Evolutionary conservation across 805 yeast species (phyloP).

Genomic region (Kodamaea kaohsiungensis): DNA sequence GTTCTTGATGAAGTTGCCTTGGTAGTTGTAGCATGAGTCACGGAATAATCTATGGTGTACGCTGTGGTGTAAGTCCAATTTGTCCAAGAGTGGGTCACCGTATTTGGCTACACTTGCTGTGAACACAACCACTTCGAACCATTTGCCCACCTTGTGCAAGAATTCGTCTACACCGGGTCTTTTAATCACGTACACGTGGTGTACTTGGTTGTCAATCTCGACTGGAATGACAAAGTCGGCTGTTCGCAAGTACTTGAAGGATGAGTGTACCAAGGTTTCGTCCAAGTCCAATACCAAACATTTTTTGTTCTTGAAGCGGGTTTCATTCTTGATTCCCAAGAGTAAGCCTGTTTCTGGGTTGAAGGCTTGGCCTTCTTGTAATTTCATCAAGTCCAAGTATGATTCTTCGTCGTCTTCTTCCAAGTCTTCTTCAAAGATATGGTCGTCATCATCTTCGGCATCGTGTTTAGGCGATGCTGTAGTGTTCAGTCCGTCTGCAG

Average conservation of each 20-base stretch:
- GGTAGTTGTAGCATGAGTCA: slow-evolving; percentile 90
- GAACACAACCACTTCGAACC: slow-evolving; percentile 94
- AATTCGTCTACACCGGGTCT: slow-evolving; percentile 98
- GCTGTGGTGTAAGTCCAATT: slow-evolving; percentile 70
- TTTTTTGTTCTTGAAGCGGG: slow-evolving; percentile 61
- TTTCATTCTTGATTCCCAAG: slow-evolving; percentile 53
- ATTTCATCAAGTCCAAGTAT: slow-evolving; percentile 57
- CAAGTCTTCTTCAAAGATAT: slow-evolving; percentile 25
- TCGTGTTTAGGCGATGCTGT: slow-evolving; percentile 14
- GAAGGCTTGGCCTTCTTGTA: slow-evolving; percentile 73
- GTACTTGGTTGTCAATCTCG: slow-evolving; percentile 88
- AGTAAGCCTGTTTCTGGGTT: slow-evolving; percentile 64
- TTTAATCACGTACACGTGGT: slow-evolving; percentile 93
- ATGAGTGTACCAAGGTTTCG: slow-evolving; percentile 94
- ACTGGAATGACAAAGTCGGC: slow-evolving; percentile 98
- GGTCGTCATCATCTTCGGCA: slow-evolving; percentile 14
- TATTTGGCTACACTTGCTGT: slow-evolving; percentile 95
- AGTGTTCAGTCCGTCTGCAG: slow-evolving; percentile 22
- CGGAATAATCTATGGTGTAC: slow-evolving; percentile 92
- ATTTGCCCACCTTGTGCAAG: slow-evolving; percentile 73
- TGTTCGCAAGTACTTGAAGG: slow-evolving; percentile 85
- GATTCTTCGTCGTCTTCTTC: slow-evolving; percentile 21
- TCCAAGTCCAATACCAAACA: slow-evolving; percentile 91
- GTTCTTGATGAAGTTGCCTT: slow-evolving; percentile 93
- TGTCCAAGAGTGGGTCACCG: slow-evolving; percentile 93